Base-by-base conservation (phyloP, 73 alveolate genomes). In the Durusdinium trenchii region DNA sequence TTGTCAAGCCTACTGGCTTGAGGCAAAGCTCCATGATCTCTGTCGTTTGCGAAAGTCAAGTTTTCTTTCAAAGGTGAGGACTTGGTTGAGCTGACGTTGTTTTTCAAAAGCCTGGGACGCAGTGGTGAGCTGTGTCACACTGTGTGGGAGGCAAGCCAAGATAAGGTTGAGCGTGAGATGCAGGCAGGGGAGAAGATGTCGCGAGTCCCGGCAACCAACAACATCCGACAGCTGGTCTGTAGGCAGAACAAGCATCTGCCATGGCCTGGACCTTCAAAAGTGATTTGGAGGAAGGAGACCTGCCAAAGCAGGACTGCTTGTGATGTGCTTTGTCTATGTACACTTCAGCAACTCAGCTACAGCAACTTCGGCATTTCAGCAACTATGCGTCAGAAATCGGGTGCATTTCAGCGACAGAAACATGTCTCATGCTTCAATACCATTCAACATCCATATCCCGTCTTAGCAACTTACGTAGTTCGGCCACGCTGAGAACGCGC, bases 181-280 rank as follows among this genome's bases (percentile, higher is more conserved):
- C 86, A 76, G 86, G 86, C 61, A 35, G 40, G 32, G 50, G 50
- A 69, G 32, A 16, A 16, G 20, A 69, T 35, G 23, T 20, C 50
- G 47, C 38, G 32, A 7, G 16, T 12, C 16, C 6, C 38, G 38
- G 9, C 78, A 40, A 7, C 16, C 43, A 9, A 23, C 40, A 4
- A 62, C 38, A 40, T 40, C 20, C 40, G 16, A 40, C 40, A 16
- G 26, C n/a, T 35, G 4, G 38, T 51, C 47, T 6, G 0, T 36
- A 86, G 95, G 95, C 95, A 6, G 82, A 38, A 50, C 95, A 86
- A 47, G 95, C 95, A 30, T 38, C 95, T 35, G 46, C 84, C 40
- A 86, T 86, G 46, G 95, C 82, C 64, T 86, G 46, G 67, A 86
- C 95, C 20, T 86, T 86, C 18, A 42, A 46, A 4, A 86, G 95